These are phyloP conservation scores for Hypholoma sublateritium DNA, from an alignment of 768 basidiomycete species.

Conservation along the genomic window DNA sequence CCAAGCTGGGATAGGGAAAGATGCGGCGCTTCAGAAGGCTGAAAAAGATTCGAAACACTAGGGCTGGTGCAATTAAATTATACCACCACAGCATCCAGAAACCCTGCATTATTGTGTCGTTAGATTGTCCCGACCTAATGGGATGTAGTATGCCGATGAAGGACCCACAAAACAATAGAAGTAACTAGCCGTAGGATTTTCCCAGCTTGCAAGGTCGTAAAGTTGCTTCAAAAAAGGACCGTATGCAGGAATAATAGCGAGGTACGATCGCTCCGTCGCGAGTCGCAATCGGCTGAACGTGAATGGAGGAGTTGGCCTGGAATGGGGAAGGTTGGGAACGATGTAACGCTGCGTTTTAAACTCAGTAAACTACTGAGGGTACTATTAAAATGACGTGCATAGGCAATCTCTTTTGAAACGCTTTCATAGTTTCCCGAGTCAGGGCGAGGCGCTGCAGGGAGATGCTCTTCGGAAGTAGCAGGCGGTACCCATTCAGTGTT, in stretches of 20 bases:
- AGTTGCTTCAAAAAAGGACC: constrained; percentile 40
- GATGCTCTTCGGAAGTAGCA: not conserved
- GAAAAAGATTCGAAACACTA: constrained; percentile 48
- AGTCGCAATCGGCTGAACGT: constrained; percentile 53
- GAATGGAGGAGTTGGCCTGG: constrained; percentile 44
- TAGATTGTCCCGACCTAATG: not conserved
- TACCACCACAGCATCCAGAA: constrained; percentile 69
- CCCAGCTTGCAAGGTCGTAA: constrained; percentile 53
- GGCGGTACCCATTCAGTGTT: constrained; percentile 15
- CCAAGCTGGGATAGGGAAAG: constrained; percentile 53
- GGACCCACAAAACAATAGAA: constrained; percentile 50
- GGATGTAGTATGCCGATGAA: not conserved
- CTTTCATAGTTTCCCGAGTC: not conserved
- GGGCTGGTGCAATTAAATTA: constrained; percentile 52
- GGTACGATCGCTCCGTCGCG: constrained; percentile 53
- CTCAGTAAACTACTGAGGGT: constrained; percentile 1
- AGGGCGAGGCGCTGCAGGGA: not conserved
- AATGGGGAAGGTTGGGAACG: constrained; percentile 46
- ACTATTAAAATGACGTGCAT: constrained; percentile 13
- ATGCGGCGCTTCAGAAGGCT: constrained; percentile 48
- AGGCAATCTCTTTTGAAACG: constrained; percentile 28
- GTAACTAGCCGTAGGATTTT: constrained; percentile 44
- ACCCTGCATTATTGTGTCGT: constrained; percentile 31
- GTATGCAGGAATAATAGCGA: constrained; percentile 52
- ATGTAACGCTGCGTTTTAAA: constrained; percentile 32